Evolutionary conservation across 1,139 yeast species (phyloP), one percentile per base, ranked within the genome.

Genomic region (Suhomyces choctaworum): DNA sequence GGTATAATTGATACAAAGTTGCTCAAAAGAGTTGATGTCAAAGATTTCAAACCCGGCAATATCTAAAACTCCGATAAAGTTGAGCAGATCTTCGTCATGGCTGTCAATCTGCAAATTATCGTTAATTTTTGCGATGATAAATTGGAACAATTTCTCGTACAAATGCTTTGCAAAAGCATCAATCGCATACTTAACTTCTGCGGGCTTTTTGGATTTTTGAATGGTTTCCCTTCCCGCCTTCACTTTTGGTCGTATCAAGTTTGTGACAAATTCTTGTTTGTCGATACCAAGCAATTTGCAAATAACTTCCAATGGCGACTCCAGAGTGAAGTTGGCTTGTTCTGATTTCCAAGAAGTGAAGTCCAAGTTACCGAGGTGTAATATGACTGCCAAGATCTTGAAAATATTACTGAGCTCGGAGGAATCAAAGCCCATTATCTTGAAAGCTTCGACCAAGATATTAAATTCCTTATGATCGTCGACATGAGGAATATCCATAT

Each of bases 11-110:
- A 94, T 94, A 62, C 98, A 92, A 28, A 94, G 73, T 61, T 94
- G 99, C 58, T 94, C 99, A 58, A 94, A 92, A 1, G 96, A 87
- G 56, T 94, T 94, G 41, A 76, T 75, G 39, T 87, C 82, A 56
- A 94, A 94, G 40, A 92, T 92, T 63, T 94, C 99, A 62, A 92
- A 94, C 6, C 98, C 99, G 0, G 97, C 97, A 51, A 92, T 94
- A 68, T 92, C 99, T 41, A 92, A 68, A 3, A 94, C 94, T 2
- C 99, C 98, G 49, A 92, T 88, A 48, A 83, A 90, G 40, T 83
- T 79, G 12, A 56, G 58, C 26, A 39, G 49, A 12, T 48, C 50
- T 5, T 45, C 47, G 7, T 56, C 60, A 16, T 46, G 34, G n/a
- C 42, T 31, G 25, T 54, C 60, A 19, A 46, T 46, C 29, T 51